These are phyloP conservation scores for Wickerhamiella alocasiicola DNA, from an alignment of 805 yeast genomes.

Conservation along the genomic window DNA sequence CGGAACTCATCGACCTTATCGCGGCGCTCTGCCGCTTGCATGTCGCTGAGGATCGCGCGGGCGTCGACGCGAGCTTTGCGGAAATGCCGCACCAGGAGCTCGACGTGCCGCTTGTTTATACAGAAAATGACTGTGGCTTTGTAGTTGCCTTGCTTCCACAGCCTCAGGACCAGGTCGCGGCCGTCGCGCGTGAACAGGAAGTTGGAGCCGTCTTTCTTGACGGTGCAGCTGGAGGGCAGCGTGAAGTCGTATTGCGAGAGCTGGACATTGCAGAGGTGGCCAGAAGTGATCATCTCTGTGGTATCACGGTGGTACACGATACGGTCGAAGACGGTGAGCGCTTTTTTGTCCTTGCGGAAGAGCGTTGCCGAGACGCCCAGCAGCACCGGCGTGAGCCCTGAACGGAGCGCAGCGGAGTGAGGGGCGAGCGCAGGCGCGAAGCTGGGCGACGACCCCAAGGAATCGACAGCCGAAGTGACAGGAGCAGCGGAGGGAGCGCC, in stretches of 20 bases:
- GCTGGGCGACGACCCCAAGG: too few species aligned
- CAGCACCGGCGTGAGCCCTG: too few species aligned
- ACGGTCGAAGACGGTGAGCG: constrained; percentile 55
- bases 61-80: constrained; percentile 52
- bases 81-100: constrained; percentile 39
- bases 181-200: constrained; percentile 12
- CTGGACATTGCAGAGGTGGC: constrained; percentile 57
- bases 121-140: constrained; percentile 67
- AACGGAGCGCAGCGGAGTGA: too few species aligned
- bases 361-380: constrained; percentile 81
- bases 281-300: constrained; percentile 50
- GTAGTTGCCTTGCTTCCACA: constrained; percentile 36
- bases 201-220: constrained; percentile 37
- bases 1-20: constrained; percentile 45
- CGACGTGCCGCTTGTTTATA: constrained; percentile 59
- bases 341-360: constrained; percentile 57
- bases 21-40: constrained; percentile 41
- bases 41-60: constrained; percentile 56
- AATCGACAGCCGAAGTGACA: too few species aligned
- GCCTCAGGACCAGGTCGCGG: constrained; percentile 38
- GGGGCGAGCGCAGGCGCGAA: too few species aligned
- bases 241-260: constrained; percentile 54
- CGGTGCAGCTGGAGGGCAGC: constrained; percentile 30
- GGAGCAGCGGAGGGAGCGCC: too few species aligned
- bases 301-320: constrained; percentile 60